These are phyloP conservation scores for Fonsecaea multimorphosa DNA, from an alignment of 2,329 filamentous ascomycete species.

Conservation along the genomic window DNA sequence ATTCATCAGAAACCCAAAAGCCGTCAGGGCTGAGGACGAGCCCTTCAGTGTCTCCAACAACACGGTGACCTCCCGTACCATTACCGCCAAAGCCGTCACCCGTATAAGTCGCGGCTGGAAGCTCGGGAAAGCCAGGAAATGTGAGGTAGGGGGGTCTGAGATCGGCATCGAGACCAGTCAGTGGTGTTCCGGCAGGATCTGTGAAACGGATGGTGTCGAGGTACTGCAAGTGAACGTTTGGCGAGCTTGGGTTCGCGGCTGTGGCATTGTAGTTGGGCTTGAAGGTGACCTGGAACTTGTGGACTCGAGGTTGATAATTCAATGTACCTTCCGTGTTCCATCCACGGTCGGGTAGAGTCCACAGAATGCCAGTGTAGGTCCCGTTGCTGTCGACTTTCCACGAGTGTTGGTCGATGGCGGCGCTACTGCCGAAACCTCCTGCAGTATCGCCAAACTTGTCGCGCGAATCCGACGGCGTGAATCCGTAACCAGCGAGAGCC, in stretches of 20 bases:
- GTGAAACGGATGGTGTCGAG: slow-evolving; percentile 69
- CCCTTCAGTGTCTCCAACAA: slow-evolving; percentile 71
- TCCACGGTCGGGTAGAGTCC: slow-evolving; percentile 69
- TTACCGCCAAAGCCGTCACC: slow-evolving; percentile 71
- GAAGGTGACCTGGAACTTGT: slow-evolving; percentile 69
- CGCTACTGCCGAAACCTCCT: slow-evolving; percentile 69
- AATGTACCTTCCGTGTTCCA: slow-evolving; percentile 76
- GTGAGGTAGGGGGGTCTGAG: slow-evolving; percentile 56
- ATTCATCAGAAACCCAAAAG: slow-evolving; percentile 75
- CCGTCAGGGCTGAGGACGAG: slow-evolving; percentile 66
- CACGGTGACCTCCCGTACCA: slow-evolving; percentile 64
- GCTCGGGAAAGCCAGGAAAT: slow-evolving; percentile 64
- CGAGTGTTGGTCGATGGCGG: slow-evolving; percentile 64
- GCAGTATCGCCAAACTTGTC: slow-evolving; percentile 75
- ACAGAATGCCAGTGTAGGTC: slow-evolving; percentile 67
- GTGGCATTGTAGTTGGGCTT: slow-evolving; percentile 57
- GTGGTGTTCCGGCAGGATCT: slow-evolving; percentile 66
- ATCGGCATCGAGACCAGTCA: slow-evolving; percentile 69
- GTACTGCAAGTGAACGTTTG: slow-evolving; percentile 69
- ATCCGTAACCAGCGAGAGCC: slow-evolving; percentile 70
- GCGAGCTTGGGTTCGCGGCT: slow-evolving; percentile 56
- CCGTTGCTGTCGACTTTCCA: slow-evolving; percentile 60
- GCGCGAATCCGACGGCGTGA: slow-evolving; percentile 61
- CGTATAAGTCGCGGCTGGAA: slow-evolving; percentile 68
- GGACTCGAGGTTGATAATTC: slow-evolving; percentile 71